phyloP scores from a whole-genome alignment of 2,329 filamentous ascomycete species.

The Clathrospora elynae region DNA sequence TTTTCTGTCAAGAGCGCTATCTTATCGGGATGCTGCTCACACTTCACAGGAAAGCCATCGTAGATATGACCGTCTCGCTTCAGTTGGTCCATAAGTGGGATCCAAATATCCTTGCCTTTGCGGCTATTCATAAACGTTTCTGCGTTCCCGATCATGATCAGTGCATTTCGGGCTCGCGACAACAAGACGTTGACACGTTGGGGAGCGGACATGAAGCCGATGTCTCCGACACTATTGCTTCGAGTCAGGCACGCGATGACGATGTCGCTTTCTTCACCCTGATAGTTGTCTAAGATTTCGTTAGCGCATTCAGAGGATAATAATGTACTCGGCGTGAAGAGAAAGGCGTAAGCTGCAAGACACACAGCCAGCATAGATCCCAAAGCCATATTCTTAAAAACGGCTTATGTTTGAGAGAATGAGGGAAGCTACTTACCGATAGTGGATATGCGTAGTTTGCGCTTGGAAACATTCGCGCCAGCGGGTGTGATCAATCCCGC shows the following conservation, averaged over 20 bases:
- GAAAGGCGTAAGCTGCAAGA: not conserved
- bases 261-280: slow-evolving; percentile 77
- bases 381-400: too few species aligned
- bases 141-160: slow-evolving; percentile 74
- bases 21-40: slow-evolving; percentile 44
- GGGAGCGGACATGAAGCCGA: slow-evolving; percentile 71
- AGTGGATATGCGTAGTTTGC: slow-evolving; percentile 66
- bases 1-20: slow-evolving; percentile 55
- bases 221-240: slow-evolving; percentile 66
- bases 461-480: slow-evolving; percentile 58
- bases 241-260: slow-evolving; percentile 71
- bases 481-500: slow-evolving; percentile 66
- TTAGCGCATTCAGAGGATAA: slow-evolving; percentile 1
- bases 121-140: slow-evolving; percentile 66
- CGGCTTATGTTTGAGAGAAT: not conserved
- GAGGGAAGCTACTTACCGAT: slow-evolving; percentile 61
- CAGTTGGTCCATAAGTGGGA: slow-evolving; percentile 61
- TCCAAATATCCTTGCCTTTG: slow-evolving; percentile 65
- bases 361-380: too few species aligned
- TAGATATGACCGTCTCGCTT: slow-evolving; percentile 55
- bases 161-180: slow-evolving; percentile 66
- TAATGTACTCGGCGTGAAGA: not conserved
- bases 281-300: slow-evolving; percentile 68
- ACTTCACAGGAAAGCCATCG: slow-evolving; percentile 46
- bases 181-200: slow-evolving; percentile 73